A percentile compares a stretch with the other conserved stretches of the same genome.
phyloP scores from a whole-genome alignment of 2,329 filamentous ascomycete genomes.

The Dactylonectria estremocensis region DNA sequence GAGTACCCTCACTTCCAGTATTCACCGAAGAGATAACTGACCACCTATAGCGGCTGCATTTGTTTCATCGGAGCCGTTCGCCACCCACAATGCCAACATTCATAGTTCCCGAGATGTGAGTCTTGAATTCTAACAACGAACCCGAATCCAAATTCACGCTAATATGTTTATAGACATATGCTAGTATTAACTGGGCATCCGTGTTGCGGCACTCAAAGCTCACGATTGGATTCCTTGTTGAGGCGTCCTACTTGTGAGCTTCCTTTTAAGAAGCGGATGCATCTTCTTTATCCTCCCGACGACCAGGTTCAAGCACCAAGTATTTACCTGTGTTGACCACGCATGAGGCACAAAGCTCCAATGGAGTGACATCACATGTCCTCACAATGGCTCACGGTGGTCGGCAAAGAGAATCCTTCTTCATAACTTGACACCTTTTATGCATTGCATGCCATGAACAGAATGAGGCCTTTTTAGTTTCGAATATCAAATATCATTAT shows the following conservation, averaged over 20 bases:
- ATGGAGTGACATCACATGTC: too few relatives aligned
- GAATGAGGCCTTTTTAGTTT: too few relatives aligned
- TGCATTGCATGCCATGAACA: too few relatives aligned
- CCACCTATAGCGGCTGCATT: not conserved
- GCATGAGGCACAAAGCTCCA: too few relatives aligned
- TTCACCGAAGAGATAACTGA: not conserved
- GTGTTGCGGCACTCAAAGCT: not conserved
- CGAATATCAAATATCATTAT: too few relatives aligned
- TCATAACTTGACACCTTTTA: too few relatives aligned
- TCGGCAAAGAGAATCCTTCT: too few relatives aligned
- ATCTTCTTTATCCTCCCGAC: too few relatives aligned
- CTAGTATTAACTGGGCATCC: not conserved
- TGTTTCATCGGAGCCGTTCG: not conserved
- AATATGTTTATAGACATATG: not conserved
- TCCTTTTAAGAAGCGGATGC: not conserved
- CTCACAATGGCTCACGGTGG: too few relatives aligned
- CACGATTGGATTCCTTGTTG: not conserved
- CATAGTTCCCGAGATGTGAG: slow-evolving; percentile 6
- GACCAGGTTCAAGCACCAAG: too few relatives aligned
- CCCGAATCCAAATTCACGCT: not conserved
- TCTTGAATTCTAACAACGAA: not conserved
- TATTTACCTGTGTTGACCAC: too few relatives aligned
- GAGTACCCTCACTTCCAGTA: not conserved
- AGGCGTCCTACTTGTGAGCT: slow-evolving; percentile 2
- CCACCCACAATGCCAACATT: not conserved